Conservation (phyloP, 805 yeast genomes). For the Wickerhamomyces chambardii region DNA sequence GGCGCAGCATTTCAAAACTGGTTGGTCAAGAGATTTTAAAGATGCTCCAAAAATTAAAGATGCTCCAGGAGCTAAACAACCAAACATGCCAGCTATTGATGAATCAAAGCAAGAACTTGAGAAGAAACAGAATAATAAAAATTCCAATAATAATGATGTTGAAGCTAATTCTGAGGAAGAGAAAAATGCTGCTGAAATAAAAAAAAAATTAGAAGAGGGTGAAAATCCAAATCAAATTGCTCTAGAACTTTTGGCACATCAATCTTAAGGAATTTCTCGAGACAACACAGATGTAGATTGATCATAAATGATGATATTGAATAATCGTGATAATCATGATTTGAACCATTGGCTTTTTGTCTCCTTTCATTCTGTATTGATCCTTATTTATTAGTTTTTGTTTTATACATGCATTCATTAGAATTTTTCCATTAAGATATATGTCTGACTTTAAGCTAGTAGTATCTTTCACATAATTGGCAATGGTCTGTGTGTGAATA, state of each 20-base stretch:
- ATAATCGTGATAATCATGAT: too few species aligned
- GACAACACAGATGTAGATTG: too few species aligned
- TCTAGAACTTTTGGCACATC: conserved; percentile 10
- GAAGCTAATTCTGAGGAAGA: too few species aligned
- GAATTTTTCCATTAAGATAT: too few species aligned
- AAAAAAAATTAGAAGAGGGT: conserved; percentile 4
- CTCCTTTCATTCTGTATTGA: too few species aligned
- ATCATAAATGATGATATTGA: too few species aligned
- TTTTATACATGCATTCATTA: too few species aligned
- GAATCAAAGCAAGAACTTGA: conserved; percentile 8
- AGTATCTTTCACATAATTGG: conserved; percentile 52
- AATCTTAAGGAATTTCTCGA: not conserved
- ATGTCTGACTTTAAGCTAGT: too few species aligned
- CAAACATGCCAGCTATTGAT: conserved; percentile 16
- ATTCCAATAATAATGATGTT: too few species aligned
- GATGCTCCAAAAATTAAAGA: not conserved
- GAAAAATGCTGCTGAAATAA: conserved; percentile 2
- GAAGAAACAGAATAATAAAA: too few species aligned
- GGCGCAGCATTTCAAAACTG: conserved; percentile 44
- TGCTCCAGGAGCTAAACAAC: conserved; percentile 14
- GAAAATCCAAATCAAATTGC: conserved; percentile 8
- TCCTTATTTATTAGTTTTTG: too few species aligned
- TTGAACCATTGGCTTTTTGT: too few species aligned
- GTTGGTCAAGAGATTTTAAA: conserved; percentile 40
- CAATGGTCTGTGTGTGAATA: conserved; percentile 61